A percentile compares a stretch with the other conserved stretches of the same genome.
Conservation (phyloP, 2,329 filamentous ascomycete genomes). For the Monilinia fructicola region DNA sequence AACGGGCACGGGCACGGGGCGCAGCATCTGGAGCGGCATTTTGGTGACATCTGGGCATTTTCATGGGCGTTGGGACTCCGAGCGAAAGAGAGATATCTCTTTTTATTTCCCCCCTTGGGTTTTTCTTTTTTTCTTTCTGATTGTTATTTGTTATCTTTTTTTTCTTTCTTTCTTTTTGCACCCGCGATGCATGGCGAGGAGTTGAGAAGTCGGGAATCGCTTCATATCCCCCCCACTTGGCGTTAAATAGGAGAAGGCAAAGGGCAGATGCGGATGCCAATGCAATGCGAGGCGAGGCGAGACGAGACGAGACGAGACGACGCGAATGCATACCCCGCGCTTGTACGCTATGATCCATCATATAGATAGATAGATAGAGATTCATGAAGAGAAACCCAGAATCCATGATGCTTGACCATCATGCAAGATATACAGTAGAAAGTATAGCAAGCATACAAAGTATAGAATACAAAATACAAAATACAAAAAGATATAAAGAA, state of each 20-base stretch:
- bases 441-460: no score
- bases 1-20: not conserved
- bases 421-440: no score
- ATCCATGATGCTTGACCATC: no score
- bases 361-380: slow-evolving; percentile 7
- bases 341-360: not conserved
- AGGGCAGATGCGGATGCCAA: no score
- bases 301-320: no score
- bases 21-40: not conserved
- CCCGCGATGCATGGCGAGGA: slow-evolving; percentile 20
- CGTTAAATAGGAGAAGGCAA: slow-evolving; percentile 2
- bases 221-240: not conserved
- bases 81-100: not conserved
- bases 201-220: slow-evolving; percentile 7
- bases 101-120: not conserved
- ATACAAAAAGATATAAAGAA: no score
- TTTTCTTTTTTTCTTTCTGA: no score
- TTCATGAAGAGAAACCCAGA: not conserved
- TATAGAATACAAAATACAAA: no score
- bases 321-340: not conserved
- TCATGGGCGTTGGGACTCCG: not conserved
- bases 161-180: no score
- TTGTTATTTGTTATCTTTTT: not conserved
- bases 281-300: no score
- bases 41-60: slow-evolving; percentile 6